Conservation (phyloP, 768 basidiomycete genomes). For the Cyathus striatus region DNA sequence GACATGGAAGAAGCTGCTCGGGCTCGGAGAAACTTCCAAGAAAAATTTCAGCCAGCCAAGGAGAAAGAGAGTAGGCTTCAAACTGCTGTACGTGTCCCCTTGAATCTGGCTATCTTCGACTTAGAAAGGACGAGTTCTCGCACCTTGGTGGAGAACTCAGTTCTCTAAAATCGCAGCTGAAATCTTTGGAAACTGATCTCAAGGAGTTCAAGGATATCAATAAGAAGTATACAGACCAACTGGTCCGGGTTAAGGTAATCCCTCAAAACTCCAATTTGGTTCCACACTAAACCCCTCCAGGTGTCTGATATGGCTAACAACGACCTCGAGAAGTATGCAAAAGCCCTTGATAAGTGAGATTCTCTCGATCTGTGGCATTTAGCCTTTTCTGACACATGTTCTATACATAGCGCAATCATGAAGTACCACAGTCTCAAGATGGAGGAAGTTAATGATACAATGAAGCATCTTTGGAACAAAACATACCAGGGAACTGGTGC, state of each 20-base stretch:
- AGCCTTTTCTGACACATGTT: slow-evolving; percentile 6
- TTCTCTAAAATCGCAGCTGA: slow-evolving; percentile 62
- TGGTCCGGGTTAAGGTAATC: slow-evolving; percentile 90
- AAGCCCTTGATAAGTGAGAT: slow-evolving; percentile 91
- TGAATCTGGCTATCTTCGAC: background rate
- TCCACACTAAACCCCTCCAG: slow-evolving; percentile 31
- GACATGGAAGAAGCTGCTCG: slow-evolving; percentile 87
- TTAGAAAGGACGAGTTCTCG: slow-evolving; percentile 55
- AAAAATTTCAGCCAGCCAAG: slow-evolving; percentile 69
- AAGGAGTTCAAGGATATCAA: slow-evolving; percentile 85
- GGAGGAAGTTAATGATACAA: slow-evolving; percentile 98
- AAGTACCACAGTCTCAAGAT: slow-evolving; percentile 96
- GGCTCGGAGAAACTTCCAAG: slow-evolving; percentile 80
- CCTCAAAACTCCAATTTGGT: background rate
- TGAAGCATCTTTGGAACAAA: slow-evolving; percentile 97
- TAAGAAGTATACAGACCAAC: slow-evolving; percentile 82
- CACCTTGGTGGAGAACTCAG: slow-evolving; percentile 80
- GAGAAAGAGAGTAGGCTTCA: slow-evolving; percentile 69
- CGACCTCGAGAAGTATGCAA: slow-evolving; percentile 96
- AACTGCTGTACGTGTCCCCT: slow-evolving; percentile 44
- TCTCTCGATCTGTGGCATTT: background rate
- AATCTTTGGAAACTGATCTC: slow-evolving; percentile 63
- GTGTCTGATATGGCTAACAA: slow-evolving; percentile 97
- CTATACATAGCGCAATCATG: slow-evolving; percentile 95
- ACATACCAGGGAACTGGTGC: slow-evolving; percentile 97